These are phyloP conservation scores for Kazachstania viticola DNA, from an alignment of 805 yeast genomes.

Conservation along the genomic window DNA sequence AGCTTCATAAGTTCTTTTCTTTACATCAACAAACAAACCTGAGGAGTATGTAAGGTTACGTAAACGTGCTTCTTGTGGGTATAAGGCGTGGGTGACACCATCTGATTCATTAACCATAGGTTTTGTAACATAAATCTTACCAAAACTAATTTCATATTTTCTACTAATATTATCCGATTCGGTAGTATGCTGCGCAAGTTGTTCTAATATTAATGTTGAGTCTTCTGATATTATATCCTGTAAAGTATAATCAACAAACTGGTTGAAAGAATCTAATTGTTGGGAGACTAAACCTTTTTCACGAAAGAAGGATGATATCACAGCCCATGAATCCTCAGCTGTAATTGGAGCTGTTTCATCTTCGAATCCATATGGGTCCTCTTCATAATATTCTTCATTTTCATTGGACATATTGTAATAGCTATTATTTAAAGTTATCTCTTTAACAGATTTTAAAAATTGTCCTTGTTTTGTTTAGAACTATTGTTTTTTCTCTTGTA, in stretches of 20 bases:
- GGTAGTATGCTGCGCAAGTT: conserved; percentile 93
- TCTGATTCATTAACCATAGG: conserved; percentile 99
- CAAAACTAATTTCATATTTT: conserved; percentile 94
- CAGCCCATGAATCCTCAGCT: conserved; percentile 98
- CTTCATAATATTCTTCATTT: conserved; percentile 26
- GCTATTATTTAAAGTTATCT: no score
- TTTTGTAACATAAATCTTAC: conserved; percentile 89
- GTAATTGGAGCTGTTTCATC: conserved; percentile 66
- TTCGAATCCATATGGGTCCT: conserved; percentile 65
- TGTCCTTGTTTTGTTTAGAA: no score
- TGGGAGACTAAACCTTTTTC: conserved; percentile 96
- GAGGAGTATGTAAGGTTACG: conserved; percentile 94
- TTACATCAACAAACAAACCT: conserved; percentile 92
- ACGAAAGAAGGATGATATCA: conserved; percentile 88
- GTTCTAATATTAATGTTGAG: conserved; percentile 85
- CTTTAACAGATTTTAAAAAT: no score
- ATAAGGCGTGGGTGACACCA: conserved; percentile 98
- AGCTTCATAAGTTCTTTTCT: conserved; percentile 75
- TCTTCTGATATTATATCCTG: conserved; percentile 97
- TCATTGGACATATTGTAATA: no score
- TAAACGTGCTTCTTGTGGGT: conserved; percentile 95
- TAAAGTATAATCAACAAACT: conserved; percentile 90
- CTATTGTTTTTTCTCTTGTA: no score
- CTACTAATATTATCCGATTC: conserved; percentile 83
- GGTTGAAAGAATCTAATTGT: conserved; percentile 96